Base-by-base conservation (phyloP, 2,329 filamentous ascomycete species). In the Ophiosphaerella herpotricha region DNA sequence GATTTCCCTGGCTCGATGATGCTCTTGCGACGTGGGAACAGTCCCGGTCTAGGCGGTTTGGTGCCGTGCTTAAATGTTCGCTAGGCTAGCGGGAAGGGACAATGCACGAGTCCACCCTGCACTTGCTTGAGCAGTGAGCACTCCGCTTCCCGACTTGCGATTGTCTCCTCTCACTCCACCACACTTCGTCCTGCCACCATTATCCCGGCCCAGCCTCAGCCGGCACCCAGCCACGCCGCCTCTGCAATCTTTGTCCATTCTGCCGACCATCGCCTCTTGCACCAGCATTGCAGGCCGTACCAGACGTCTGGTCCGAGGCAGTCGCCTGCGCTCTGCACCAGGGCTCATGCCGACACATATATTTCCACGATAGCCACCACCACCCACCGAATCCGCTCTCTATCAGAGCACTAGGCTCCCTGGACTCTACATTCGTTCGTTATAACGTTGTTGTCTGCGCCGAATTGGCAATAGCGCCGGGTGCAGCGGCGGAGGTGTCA, bases 321-420 rank as follows among this genome's bases (percentile, higher is more conserved):
- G 58, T 58, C 54, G 57, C 48, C 57, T 61, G 57, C 62, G 61
- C 33, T 43, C 54, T 50, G 43, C 52, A 54, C 6, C 46, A 58
- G 54, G 60, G 59, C 60, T 57, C 63, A 71, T 71, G 67, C 67
- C 64, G 55, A 47, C 50, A 63, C 45, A 64, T 67, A 70, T 64
- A 60, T 52, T 43, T 45, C 50, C 39, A 52, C 61, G 55, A 66
- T 68, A 70, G 57, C 57, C 56, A 59, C 60, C 57, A 56, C 60
- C 52, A 55, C 56, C 56, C 51, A 52, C 49, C 39, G 52, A 35
- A 14, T 31, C 46, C 39, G 48, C 23, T 40, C 37, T 43, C 18
- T 48, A 24, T 29, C 46, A 58, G 38, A 43, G 43, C 53, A 32
- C 48, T 32, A 37, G 40, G 39, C 23, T 26, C 23, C 34, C 26